These are phyloP conservation scores for Dipodascus geniculatus DNA, from an alignment of 805 yeast species.

Conservation along the genomic window DNA sequence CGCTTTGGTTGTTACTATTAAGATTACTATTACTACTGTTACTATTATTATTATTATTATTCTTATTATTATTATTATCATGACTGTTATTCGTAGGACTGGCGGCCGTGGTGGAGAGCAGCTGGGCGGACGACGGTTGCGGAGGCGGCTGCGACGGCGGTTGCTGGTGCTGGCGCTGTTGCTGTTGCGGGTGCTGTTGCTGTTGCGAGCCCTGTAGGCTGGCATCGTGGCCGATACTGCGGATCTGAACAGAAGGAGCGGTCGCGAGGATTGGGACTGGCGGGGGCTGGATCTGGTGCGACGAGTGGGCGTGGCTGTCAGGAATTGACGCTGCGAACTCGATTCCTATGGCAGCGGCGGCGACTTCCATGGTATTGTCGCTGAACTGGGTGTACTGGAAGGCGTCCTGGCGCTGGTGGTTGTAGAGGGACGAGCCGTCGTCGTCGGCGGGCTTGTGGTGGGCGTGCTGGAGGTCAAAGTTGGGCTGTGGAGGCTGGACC, in stretches of 20 bases:
- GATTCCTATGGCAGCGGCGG: neutral
- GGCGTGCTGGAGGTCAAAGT: neutral
- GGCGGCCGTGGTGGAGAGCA: too few relatives aligned
- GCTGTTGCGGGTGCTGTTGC: neutral
- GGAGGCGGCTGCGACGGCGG: too few relatives aligned
- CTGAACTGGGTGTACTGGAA: neutral
- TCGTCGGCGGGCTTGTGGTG: neutral
- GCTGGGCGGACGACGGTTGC: too few relatives aligned
- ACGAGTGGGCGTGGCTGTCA: neutral
- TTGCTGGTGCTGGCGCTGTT: too few relatives aligned
- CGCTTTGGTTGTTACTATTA: neutral
- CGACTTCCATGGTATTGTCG: neutral
- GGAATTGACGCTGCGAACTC: neutral
- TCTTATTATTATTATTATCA: too few relatives aligned
- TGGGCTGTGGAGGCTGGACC: neutral
- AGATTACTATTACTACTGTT: too few relatives aligned
- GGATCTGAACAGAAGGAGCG: too few relatives aligned
- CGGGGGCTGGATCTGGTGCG: neutral
- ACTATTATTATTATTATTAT: neutral
- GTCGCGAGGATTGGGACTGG: neutral
- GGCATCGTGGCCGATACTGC: too few relatives aligned
- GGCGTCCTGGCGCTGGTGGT: neutral
- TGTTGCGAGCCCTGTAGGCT: too few relatives aligned
- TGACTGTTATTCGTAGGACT: neutral
- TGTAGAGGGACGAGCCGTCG: neutral